These are phyloP conservation scores for Neurospora sp. DNA, from an alignment of 495 filamentous ascomycete species.

Conservation along the genomic window DNA sequence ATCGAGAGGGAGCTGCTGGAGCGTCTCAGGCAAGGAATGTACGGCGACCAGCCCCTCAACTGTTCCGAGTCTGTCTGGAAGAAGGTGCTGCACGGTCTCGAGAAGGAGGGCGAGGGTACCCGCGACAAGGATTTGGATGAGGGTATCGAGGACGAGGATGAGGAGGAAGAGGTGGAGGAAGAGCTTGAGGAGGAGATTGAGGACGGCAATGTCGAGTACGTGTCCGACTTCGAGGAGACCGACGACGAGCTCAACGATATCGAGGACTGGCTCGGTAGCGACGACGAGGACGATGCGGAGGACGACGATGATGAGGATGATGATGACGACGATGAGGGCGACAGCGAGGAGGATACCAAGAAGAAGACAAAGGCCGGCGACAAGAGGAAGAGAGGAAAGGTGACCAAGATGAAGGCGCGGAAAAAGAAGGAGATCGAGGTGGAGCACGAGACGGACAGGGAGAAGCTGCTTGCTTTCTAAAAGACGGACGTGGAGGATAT, in stretches of 20 bases:
- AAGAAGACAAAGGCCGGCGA: slow-evolving; percentile 43
- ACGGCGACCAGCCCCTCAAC: slow-evolving; percentile 90
- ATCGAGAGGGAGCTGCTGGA: slow-evolving; percentile 97
- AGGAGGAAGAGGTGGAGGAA: slow-evolving; percentile 54
- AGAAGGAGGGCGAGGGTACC: slow-evolving; percentile 71
- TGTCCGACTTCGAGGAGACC: slow-evolving; percentile 49
- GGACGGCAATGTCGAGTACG: slow-evolving; percentile 78
- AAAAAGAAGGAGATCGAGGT: slow-evolving; percentile 68
- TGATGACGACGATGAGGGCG: slow-evolving; percentile 39
- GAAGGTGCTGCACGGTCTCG: slow-evolving; percentile 86
- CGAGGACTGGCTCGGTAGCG: slow-evolving; percentile 41
- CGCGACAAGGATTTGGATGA: slow-evolving; percentile 83
- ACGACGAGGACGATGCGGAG: slow-evolving; percentile 37
- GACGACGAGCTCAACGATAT: slow-evolving; percentile 42
- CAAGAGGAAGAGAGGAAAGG: slow-evolving; percentile 57
- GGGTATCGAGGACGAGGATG: slow-evolving; percentile 72
- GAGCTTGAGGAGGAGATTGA: slow-evolving; percentile 60
- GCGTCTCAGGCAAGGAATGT: slow-evolving; percentile 80
- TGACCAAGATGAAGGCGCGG: slow-evolving; percentile 48
- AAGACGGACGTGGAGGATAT: neutral
- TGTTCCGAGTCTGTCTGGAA: slow-evolving; percentile 93
- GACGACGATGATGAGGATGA: slow-evolving; percentile 43
- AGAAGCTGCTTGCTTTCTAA: slow-evolving; percentile 35
- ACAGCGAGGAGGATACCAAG: slow-evolving; percentile 35
- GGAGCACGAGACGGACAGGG: slow-evolving; percentile 47